These are phyloP conservation scores for Fusarium sp. DNA, from an alignment of 2,329 filamentous ascomycete species.

Conservation along the genomic window DNA sequence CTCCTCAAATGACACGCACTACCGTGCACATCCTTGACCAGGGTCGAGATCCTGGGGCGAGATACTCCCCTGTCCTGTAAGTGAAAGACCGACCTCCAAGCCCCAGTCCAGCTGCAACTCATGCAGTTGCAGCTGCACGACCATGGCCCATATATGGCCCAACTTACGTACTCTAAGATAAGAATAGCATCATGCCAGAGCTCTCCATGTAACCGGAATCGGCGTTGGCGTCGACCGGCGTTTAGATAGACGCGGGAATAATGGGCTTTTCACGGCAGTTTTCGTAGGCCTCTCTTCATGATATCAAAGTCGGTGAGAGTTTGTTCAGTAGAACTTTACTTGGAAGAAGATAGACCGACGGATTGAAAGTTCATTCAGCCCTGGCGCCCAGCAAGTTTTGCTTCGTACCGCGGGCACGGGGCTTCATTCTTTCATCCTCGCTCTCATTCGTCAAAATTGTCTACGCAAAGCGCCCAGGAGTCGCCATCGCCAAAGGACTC, in stretches of 20 bases:
- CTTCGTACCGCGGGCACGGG: constrained; percentile 25
- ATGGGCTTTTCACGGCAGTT: constrained; percentile 5
- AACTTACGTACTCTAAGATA: constrained; percentile 16
- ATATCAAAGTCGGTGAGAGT: constrained; percentile 5
- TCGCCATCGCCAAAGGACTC: constrained; percentile 28
- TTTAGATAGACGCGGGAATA: constrained; percentile 36
- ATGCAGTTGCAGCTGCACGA: constrained; percentile 26
- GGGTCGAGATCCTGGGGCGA: constrained; percentile 33
- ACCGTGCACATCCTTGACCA: constrained; percentile 11
- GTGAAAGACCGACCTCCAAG: constrained; percentile 19
- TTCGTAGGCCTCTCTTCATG: constrained; percentile 6
- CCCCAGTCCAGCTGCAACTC: constrained; percentile 40
- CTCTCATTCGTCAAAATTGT: constrained; percentile 41
- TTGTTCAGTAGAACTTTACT: not conserved
- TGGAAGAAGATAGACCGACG: not conserved
- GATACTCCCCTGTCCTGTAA: constrained; percentile 26
- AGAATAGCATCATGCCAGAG: constrained; percentile 38
- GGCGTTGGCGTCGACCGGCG: constrained; percentile 28
- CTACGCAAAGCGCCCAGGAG: constrained; percentile 40
- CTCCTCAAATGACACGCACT: constrained; percentile 6
- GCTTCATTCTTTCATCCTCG: not conserved
- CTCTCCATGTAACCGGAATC: constrained; percentile 5
- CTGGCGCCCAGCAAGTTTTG: constrained; percentile 20
- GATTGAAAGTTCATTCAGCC: constrained; percentile 6
- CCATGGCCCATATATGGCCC: constrained; percentile 14